Evolutionary conservation across 1,284 basidiomycete species (phyloP), one percentile per base, ranked within the genome.

Genomic region (Blastosporella zonata): DNA sequence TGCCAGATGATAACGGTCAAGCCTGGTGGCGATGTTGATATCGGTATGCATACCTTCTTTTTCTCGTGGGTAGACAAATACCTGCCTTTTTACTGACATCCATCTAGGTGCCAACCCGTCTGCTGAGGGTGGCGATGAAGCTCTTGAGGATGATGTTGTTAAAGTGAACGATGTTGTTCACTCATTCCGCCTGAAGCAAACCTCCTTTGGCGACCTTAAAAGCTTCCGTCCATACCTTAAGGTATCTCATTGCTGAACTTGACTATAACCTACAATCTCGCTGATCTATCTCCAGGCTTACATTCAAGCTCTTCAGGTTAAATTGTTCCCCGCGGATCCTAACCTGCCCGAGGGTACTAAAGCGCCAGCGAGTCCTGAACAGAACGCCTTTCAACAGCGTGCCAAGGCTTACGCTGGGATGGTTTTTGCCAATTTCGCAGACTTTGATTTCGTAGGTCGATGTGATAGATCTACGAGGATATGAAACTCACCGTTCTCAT

Each of bases 191-290:
- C 87, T 99, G 55, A 82, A 91, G 65, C 41, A 68, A 31, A 96
- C 93, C 23, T 33, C 63, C 6, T 99, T 97, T 70, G 94, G 98
- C 77, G 99, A 98, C n/a, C n/a, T n/a, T 75, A 97, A 97, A 74
- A 69, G 73, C 33, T 99, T 82, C 74, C 73, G 94, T 40, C 70
- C 77, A 36, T 87, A 96, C 72, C 82, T 99, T 65, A 99, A 97
- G 81, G 92, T 84, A 42, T 27, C n/a, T 28, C 13, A n/a, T n/a
- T n/a, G n/a, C n/a, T n/a, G n/a, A n/a, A n/a, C n/a, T n/a, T n/a
- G n/a, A n/a, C n/a, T n/a, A n/a, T n/a, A n/a, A n/a, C n/a, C n/a
- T n/a, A 5, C 25, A 5, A 27, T 27, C 17, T 36, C 15, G 10
- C 46, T 38, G 13, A 21, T 43, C 12, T 45, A 23, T 36, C 15